Conservation (phyloP, 768 basidiomycete genomes). For the Postia placenta region DNA sequence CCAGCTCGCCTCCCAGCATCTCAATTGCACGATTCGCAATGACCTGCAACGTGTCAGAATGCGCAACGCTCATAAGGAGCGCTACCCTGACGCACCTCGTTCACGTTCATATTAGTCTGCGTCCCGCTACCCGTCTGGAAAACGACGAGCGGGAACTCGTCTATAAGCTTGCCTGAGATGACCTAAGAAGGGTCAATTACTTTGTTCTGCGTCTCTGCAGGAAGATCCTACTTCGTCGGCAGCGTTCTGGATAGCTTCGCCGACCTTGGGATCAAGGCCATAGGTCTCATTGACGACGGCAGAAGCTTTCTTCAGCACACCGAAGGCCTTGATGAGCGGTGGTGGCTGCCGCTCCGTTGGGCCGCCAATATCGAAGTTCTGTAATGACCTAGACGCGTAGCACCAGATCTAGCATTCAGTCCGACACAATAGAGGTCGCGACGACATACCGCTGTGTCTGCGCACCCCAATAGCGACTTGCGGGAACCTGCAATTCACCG, state of each 20-base stretch:
- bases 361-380: slow-evolving; percentile 99
- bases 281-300: slow-evolving; percentile 84
- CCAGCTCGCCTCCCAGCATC: slow-evolving; percentile 89
- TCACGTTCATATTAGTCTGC: slow-evolving; percentile 98
- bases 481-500: slow-evolving; percentile 86
- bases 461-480: slow-evolving; percentile 93
- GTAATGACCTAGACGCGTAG: slow-evolving; percentile 57
- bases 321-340: slow-evolving; percentile 97
- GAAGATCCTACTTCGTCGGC: slow-evolving; percentile 75
- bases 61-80: neutral
- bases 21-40: slow-evolving; percentile 99
- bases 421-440: neutral
- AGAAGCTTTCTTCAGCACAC: slow-evolving; percentile 95
- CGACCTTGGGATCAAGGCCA: slow-evolving; percentile 85
- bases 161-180: slow-evolving; percentile 89
- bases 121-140: slow-evolving; percentile 99
- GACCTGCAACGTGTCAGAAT: slow-evolving; percentile 44
- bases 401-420: too few relatives aligned
- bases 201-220: neutral
- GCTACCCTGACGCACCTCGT: slow-evolving; percentile 58
- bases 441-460: slow-evolving; percentile 83
- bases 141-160: slow-evolving; percentile 96
- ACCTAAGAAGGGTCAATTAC: slow-evolving; percentile 47
- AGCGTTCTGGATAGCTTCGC: slow-evolving; percentile 83
- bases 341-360: slow-evolving; percentile 87